Evolutionary conservation across 805 yeast genomes (phyloP).

Genomic region (Suhomyces faveliae): DNA sequence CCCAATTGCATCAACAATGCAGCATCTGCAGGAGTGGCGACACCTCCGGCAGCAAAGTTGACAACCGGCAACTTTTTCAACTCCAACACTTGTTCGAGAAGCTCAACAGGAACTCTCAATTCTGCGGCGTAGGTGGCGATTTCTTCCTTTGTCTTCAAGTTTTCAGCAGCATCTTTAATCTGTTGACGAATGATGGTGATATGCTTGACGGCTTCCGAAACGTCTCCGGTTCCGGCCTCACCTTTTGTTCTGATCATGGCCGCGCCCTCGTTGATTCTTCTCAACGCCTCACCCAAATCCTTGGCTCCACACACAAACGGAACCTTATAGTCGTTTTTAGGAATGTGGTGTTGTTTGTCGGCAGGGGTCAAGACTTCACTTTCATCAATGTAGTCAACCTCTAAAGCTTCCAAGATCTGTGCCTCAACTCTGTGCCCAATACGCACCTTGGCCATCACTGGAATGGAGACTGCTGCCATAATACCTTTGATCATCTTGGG

Average conservation of each 20-base stretch:
- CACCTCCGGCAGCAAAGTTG: constrained; percentile 86
- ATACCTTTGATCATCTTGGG: constrained; percentile 75
- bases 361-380: constrained; percentile 85
- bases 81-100: constrained; percentile 49
- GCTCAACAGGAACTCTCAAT: constrained; percentile 57
- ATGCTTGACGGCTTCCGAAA: constrained; percentile 78
- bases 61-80: constrained; percentile 69
- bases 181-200: constrained; percentile 59
- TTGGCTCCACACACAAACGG: constrained; percentile 87
- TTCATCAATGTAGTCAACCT: constrained; percentile 79
- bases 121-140: constrained; percentile 52
- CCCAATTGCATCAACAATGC: constrained; percentile 80
- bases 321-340: constrained; percentile 57
- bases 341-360: constrained; percentile 63
- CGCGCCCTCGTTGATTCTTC: constrained; percentile 79
- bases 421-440: constrained; percentile 85
- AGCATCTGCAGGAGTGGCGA: constrained; percentile 86
- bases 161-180: constrained; percentile 45
- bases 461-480: constrained; percentile 67
- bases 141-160: constrained; percentile 42
- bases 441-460: constrained; percentile 84
- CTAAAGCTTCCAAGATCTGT: constrained; percentile 67
- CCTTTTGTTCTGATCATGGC: constrained; percentile 88
- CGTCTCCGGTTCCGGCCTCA: constrained; percentile 88
- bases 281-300: constrained; percentile 76